phyloP scores from a whole-genome alignment of 108 stramenopile species.

The Cyclotella baltica region DNA sequence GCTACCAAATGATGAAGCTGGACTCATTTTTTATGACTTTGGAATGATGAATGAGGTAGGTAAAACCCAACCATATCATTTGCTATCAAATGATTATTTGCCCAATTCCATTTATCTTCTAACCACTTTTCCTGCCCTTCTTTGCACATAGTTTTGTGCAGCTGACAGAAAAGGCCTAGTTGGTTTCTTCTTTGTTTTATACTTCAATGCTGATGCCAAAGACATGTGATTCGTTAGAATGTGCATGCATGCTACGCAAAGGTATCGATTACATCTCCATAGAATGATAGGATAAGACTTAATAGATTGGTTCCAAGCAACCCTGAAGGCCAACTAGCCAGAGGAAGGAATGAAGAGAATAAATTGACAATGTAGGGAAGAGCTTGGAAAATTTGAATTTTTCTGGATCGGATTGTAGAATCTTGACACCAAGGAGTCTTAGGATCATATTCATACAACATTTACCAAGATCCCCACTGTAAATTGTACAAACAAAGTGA shows the following conservation, averaged over 20 bases:
- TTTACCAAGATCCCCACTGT: too few relatives aligned
- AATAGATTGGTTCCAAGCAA: constrained; percentile 92
- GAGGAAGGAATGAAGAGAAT: constrained; percentile 82
- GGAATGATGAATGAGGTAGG: constrained; percentile 99
- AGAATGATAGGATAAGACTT: constrained; percentile 95
- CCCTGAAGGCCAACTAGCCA: constrained; percentile 80
- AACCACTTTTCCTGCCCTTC: too few relatives aligned
- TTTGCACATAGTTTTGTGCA: constrained; percentile 76
- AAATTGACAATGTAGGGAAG: constrained; percentile 68
- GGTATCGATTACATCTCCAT: constrained; percentile 94
- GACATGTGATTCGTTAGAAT: constrained; percentile 93
- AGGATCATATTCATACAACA: too few relatives aligned
- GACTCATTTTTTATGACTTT: constrained; percentile 97
- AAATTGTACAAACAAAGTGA: too few relatives aligned
- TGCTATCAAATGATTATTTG: too few relatives aligned
- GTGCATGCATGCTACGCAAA: constrained; percentile 91
- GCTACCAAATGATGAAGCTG: constrained; percentile 70
- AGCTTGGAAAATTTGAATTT: constrained; percentile 88
- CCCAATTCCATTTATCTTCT: too few relatives aligned
- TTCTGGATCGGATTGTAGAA: too few relatives aligned
- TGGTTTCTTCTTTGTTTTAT: constrained; percentile 92
- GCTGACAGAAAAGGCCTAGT: constrained; percentile 85
- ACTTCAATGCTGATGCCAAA: constrained; percentile 90
- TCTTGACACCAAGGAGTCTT: too few relatives aligned
- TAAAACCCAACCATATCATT: too few relatives aligned